Percentiles rank a stretch among this genome's conserved stretches.
phyloP scores from a whole-genome alignment of 805 yeast genomes.

The Sugiyamaella chiloensis region DNA sequence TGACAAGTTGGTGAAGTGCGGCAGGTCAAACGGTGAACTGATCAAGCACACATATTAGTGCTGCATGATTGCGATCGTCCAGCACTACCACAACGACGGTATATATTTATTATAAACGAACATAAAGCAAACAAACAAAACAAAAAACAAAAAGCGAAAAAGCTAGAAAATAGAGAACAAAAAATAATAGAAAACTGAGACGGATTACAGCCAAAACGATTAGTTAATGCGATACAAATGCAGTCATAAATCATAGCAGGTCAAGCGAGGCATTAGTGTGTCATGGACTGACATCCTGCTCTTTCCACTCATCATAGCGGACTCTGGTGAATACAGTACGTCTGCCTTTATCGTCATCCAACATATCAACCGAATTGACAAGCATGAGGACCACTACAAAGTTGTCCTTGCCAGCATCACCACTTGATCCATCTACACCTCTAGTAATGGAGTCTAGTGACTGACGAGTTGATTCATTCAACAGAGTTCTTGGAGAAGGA shows the following conservation, averaged over 20 bases:
- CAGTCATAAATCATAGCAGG: not conserved
- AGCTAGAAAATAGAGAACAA: too few relatives aligned
- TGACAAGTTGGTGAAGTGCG: too few relatives aligned
- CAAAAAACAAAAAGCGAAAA: too few relatives aligned
- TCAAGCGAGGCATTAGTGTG: not conserved
- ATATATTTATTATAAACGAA: too few relatives aligned
- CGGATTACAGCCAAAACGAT: too few relatives aligned
- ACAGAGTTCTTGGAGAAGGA: constrained; percentile 64
- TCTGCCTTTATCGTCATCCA: constrained; percentile 54
- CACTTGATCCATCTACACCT: constrained; percentile 76
- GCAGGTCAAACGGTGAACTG: too few relatives aligned
- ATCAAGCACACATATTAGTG: too few relatives aligned
- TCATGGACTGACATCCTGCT: constrained; percentile 71
- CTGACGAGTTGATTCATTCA: constrained; percentile 54
- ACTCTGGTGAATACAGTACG: constrained; percentile 51
- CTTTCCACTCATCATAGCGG: constrained; percentile 65
- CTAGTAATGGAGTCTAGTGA: constrained; percentile 67
- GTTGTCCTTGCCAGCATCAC: constrained; percentile 58
- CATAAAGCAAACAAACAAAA: too few relatives aligned
- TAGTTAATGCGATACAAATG: too few relatives aligned
- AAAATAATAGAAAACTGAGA: too few relatives aligned
- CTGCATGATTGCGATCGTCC: too few relatives aligned
- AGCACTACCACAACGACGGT: too few relatives aligned
- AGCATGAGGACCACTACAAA: constrained; percentile 68
- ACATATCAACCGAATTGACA: constrained; percentile 66